These are phyloP conservation scores for Hericium erinaceus DNA, from an alignment of 768 basidiomycete genomes.

Conservation along the genomic window DNA sequence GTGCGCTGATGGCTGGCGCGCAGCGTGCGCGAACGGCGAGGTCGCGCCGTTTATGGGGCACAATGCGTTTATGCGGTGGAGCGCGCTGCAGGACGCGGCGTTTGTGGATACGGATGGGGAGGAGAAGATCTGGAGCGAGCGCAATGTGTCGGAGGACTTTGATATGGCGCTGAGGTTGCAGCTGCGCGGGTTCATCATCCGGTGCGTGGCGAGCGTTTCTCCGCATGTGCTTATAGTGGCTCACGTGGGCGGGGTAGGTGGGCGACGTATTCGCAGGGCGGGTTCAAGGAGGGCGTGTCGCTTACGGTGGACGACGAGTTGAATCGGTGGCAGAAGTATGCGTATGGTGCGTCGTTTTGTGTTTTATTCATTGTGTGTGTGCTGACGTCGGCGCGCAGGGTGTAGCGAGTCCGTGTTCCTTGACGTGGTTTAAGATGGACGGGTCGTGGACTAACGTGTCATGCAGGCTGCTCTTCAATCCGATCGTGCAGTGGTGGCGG, in stretches of 20 bases:
- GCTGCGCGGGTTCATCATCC: conserved; percentile 36
- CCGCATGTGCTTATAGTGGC: background rate
- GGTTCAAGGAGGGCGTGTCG: conserved; percentile 88
- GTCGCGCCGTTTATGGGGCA: conserved; percentile 39
- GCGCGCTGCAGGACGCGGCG: conserved; percentile 46
- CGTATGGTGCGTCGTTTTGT: conserved; percentile 43
- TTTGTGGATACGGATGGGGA: conserved; percentile 39
- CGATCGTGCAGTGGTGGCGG: conserved; percentile 68
- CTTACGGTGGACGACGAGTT: conserved; percentile 86
- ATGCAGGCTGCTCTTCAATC: conserved; percentile 56
- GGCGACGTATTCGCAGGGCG: conserved; percentile 80
- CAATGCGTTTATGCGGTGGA: conserved; percentile 49
- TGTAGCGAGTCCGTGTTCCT: conserved; percentile 39
- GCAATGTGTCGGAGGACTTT: conserved; percentile 63
- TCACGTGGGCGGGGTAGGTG: conserved; percentile 29
- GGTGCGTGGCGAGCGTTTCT: conserved; percentile 7
- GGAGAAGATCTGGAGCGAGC: conserved; percentile 57
- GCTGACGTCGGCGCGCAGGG: conserved; percentile 24
- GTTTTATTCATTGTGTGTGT: conserved; percentile 1
- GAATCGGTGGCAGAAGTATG: conserved; percentile 88
- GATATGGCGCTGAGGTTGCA: conserved; percentile 58
- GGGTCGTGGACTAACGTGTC: conserved; percentile 23
- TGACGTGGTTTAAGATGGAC: background rate
- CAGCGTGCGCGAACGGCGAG: conserved; percentile 32
- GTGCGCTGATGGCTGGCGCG: background rate